Evolutionary conservation across 192 early-diverging fungal species (phyloP).

Genomic region (Pilobolus umbonatus): DNA sequence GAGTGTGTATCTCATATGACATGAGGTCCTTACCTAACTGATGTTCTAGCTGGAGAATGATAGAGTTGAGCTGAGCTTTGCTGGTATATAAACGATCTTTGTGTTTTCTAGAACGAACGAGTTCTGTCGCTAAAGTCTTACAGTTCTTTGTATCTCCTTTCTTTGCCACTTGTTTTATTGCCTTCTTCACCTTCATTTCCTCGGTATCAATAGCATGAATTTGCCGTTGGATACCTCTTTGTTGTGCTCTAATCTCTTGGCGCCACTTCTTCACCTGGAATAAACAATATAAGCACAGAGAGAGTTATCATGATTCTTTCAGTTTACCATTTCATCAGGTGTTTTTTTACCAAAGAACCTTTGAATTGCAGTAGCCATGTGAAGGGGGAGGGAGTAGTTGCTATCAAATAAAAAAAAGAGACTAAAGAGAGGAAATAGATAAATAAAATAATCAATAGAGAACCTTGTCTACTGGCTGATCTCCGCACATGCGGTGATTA

Average conservation of each 20-base stretch:
- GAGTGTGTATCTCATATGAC: no score
- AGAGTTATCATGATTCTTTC: neutral
- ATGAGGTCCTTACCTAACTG: constrained; percentile 62
- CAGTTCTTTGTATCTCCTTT: constrained; percentile 72
- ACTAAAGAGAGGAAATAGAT: no score
- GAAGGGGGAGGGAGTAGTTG: no score
- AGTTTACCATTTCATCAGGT: constrained; percentile 52
- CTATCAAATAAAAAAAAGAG: no score
- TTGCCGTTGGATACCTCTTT: constrained; percentile 84
- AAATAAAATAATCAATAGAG: no score
- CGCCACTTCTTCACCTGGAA: constrained; percentile 90
- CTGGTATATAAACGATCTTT: constrained; percentile 76
- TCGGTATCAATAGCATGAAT: constrained; percentile 74
- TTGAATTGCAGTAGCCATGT: constrained; percentile 32
- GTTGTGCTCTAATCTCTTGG: constrained; percentile 71
- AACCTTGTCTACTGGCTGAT: no score
- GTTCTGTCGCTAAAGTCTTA: constrained; percentile 76
- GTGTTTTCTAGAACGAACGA: constrained; percentile 75
- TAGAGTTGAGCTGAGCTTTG: constrained; percentile 92
- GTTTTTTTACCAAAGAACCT: constrained; percentile 58
- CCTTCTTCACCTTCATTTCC: constrained; percentile 74
- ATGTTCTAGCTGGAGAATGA: constrained; percentile 84
- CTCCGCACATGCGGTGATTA: no score
- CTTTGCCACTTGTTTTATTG: constrained; percentile 84
- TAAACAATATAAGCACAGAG: neutral